These are phyloP conservation scores for Austroboletus festivus DNA, from an alignment of 768 basidiomycete genomes.

Conservation along the genomic window DNA sequence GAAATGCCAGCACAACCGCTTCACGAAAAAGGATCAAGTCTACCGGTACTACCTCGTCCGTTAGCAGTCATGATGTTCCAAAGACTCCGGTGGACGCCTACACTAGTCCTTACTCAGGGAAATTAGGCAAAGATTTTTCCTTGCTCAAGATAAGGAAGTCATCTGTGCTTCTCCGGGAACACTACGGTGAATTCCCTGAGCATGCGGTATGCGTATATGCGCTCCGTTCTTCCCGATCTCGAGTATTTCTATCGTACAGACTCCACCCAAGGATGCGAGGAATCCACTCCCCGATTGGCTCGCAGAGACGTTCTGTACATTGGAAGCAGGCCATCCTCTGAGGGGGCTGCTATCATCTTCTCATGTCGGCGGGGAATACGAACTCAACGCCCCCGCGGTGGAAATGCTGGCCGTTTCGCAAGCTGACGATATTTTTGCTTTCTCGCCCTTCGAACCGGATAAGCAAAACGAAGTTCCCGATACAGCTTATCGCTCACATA, in stretches of 20 bases:
- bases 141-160: conserved; percentile 40
- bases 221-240: conserved; percentile 12
- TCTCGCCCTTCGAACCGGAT: conserved; percentile 25
- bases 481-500: conserved; percentile 2
- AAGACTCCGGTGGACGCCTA: conserved; percentile 43
- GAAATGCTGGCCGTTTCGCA: conserved; percentile 3
- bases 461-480: conserved; percentile 1
- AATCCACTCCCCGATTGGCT: conserved; percentile 55
- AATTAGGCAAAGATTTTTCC: conserved; percentile 40
- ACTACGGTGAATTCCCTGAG: conserved; percentile 4
- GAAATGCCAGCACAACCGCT: conserved; percentile 12
- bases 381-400: background rate
- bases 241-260: conserved; percentile 12
- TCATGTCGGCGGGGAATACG: conserved; percentile 5
- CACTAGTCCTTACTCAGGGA: conserved; percentile 30
- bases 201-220: conserved; percentile 33
- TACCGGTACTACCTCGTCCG: conserved; percentile 41
- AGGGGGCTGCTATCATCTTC: conserved; percentile 30
- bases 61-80: conserved; percentile 39
- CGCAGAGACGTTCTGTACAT: conserved; percentile 45
- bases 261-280: conserved; percentile 19
- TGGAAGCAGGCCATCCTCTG: conserved; percentile 37
- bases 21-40: conserved; percentile 36
- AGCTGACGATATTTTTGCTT: conserved; percentile 27
- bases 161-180: background rate